Conservation (phyloP, 495 filamentous ascomycete genomes). For the Tetracladium marchalianum region DNA sequence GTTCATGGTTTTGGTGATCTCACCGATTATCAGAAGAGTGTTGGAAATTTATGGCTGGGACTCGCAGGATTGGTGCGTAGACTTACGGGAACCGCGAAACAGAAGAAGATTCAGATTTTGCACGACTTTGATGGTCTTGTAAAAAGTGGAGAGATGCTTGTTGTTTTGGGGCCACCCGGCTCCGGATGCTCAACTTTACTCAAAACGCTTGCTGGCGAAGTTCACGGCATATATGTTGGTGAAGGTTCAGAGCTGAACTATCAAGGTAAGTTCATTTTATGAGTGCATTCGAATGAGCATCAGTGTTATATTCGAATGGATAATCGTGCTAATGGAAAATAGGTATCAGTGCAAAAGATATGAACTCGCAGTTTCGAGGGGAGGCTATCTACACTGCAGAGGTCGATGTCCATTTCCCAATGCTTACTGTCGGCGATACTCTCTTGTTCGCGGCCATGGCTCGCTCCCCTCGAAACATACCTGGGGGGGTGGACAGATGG, state of each 20-base stretch:
- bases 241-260: background rate
- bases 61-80: background rate
- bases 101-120: slow-evolving; percentile 1
- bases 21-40: slow-evolving; percentile 71
- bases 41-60: slow-evolving; percentile 36
- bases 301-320: background rate
- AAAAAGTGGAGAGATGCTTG: slow-evolving; percentile 2
- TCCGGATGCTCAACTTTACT: slow-evolving; percentile 1
- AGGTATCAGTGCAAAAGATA: slow-evolving; percentile 41
- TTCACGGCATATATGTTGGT: background rate
- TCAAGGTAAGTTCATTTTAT: slow-evolving; percentile 24
- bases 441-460: slow-evolving; percentile 62
- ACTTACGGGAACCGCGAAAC: background rate
- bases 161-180: slow-evolving; percentile 6
- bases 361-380: slow-evolving; percentile 44
- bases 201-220: slow-evolving; percentile 1
- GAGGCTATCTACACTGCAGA: slow-evolving; percentile 44
- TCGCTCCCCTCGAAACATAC: slow-evolving; percentile 49
- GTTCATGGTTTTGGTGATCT: slow-evolving; percentile 66
- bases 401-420: slow-evolving; percentile 69
- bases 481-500: slow-evolving; percentile 47
- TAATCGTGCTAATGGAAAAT: too few species aligned
- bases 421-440: slow-evolving; percentile 66
- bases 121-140: slow-evolving; percentile 6
- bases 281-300: slow-evolving; percentile 2